A percentile compares a stretch with the other conserved stretches of the same genome.
These are phyloP conservation scores for Takakia lepidozioides DNA, from an alignment of 225 moss, liverwort and hornwort genomes.

Conservation along the genomic window DNA sequence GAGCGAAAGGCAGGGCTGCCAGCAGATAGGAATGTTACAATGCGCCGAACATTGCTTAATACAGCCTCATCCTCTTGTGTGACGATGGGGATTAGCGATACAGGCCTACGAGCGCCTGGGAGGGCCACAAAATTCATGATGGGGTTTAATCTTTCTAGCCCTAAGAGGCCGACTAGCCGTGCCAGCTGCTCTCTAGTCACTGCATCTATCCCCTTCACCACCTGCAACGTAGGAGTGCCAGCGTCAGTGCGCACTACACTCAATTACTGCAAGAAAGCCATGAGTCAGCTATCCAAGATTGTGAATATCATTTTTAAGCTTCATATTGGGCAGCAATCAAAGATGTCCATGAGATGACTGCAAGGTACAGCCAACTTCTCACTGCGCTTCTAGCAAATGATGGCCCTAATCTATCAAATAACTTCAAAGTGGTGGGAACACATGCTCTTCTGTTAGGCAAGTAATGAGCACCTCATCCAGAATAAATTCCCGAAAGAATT, in stretches of 20 bases:
- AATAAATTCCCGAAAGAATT: constrained; percentile 93
- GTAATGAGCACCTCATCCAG: constrained; percentile 66
- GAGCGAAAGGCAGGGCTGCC: constrained; percentile 54
- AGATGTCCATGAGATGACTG: too few relatives aligned
- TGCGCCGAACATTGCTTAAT: constrained; percentile 70
- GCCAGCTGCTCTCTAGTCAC: constrained; percentile 84
- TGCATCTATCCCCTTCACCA: constrained; percentile 95
- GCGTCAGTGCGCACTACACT: too few relatives aligned
- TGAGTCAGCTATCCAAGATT: neutral
- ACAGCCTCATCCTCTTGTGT: constrained; percentile 87
- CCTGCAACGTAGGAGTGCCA: constrained; percentile 26
- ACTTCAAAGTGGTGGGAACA: too few relatives aligned
- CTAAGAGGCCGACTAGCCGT: constrained; percentile 61
- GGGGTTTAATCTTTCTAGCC: constrained; percentile 83
- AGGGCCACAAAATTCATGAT: constrained; percentile 41
- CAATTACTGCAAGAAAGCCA: too few relatives aligned
- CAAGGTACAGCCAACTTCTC: too few relatives aligned
- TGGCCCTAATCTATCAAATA: too few relatives aligned
- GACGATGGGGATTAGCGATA: constrained; percentile 61
- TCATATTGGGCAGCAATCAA: too few relatives aligned
- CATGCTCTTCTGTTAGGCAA: too few relatives aligned
- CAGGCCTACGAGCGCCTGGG: constrained; percentile 53
- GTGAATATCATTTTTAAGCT: too few relatives aligned
- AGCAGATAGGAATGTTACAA: constrained; percentile 67
- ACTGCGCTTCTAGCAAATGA: too few relatives aligned